A percentile compares a stretch with the other conserved stretches of the same genome.
Conservation (phyloP, 441 rosid species). For the Adansonia rubrostipa region DNA sequence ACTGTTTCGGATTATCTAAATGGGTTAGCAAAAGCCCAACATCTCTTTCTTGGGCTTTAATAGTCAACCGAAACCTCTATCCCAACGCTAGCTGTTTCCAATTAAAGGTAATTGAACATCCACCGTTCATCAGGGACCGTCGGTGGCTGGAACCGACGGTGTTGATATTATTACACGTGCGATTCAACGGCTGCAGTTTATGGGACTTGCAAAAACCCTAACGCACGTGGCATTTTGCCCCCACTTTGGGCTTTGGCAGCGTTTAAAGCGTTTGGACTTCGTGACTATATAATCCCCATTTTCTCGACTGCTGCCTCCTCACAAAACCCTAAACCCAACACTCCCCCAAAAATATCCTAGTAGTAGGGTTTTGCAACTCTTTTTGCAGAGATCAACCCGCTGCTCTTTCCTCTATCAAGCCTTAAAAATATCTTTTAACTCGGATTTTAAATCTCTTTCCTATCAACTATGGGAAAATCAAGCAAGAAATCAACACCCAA, state of each 20-base stretch:
- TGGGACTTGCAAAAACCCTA: slow-evolving; percentile 20
- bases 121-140: too few species aligned
- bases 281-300: background rate
- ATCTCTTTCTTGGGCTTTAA: too few species aligned
- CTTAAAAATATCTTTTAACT: background rate
- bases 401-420: background rate
- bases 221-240: too few species aligned
- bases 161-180: too few species aligned
- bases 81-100: too few species aligned
- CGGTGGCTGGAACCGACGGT: too few species aligned
- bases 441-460: background rate
- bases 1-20: too few species aligned
- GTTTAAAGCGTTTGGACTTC: background rate
- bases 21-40: too few species aligned
- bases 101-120: too few species aligned
- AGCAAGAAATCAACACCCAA: slow-evolving; percentile 26
- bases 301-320: background rate
- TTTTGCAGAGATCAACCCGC: background rate
- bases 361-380: slow-evolving; percentile 13
- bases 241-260: background rate
- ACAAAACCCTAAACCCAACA: slow-evolving; percentile 19
- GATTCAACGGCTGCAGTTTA: background rate
- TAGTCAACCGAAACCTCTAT: too few species aligned
- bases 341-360: background rate
- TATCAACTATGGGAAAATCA: slow-evolving; percentile 20